Conservation (phyloP, 495 filamentous ascomycete species). For the Penicillium egyptiacum region DNA sequence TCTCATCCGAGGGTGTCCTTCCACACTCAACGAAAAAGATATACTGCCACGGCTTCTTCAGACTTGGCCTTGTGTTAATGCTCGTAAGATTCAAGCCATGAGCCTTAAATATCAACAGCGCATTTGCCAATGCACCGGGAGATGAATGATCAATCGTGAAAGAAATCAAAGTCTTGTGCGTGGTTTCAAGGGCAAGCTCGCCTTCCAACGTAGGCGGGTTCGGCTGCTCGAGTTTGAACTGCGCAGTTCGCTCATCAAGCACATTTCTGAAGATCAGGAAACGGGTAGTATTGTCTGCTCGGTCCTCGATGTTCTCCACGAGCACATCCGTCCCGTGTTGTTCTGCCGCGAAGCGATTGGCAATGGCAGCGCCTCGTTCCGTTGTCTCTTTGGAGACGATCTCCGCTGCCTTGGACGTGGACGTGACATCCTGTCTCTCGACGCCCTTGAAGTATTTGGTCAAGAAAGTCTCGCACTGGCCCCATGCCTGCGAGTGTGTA, state of each 20-base stretch:
- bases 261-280: slow-evolving; percentile 74
- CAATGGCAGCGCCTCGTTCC: slow-evolving; percentile 72
- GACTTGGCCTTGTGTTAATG: slow-evolving; percentile 82
- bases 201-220: slow-evolving; percentile 13
- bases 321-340: slow-evolving; percentile 66
- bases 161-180: slow-evolving; percentile 70
- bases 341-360: slow-evolving; percentile 68
- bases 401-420: slow-evolving; percentile 79
- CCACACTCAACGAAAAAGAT: slow-evolving; percentile 93
- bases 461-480: slow-evolving; percentile 83
- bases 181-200: slow-evolving; percentile 19
- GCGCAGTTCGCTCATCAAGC: slow-evolving; percentile 25
- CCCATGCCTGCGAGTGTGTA: slow-evolving; percentile 92
- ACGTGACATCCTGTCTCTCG: slow-evolving; percentile 80
- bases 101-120: slow-evolving; percentile 72
- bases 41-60: slow-evolving; percentile 79
- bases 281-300: slow-evolving; percentile 78
- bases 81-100: slow-evolving; percentile 80
- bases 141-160: slow-evolving; percentile 78
- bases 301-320: slow-evolving; percentile 77
- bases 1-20: slow-evolving; percentile 38
- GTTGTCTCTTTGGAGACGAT: slow-evolving; percentile 60
- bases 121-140: slow-evolving; percentile 79
- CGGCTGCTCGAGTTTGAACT: slow-evolving; percentile 22
- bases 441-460: slow-evolving; percentile 61